Percentiles rank a stretch among this genome's conserved stretches.
Conservation (phyloP, 257 asterid genomes). For the Mitragyna speciosa region DNA sequence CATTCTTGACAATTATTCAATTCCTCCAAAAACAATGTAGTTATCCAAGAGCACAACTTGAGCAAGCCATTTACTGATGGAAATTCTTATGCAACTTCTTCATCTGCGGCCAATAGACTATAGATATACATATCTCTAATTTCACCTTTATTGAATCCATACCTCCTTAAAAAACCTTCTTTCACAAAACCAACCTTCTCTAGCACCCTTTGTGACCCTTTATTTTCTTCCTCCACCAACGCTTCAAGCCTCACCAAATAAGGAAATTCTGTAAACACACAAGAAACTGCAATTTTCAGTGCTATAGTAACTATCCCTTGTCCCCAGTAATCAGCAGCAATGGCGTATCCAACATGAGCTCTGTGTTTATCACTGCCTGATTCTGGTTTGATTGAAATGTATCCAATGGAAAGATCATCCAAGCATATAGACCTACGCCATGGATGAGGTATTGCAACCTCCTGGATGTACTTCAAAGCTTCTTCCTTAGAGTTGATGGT, state of each 20-base stretch:
- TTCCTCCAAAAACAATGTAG: background rate
- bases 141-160: slow-evolving; percentile 62
- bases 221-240: slow-evolving; percentile 63
- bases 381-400: slow-evolving; percentile 58
- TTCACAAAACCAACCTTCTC: slow-evolving; percentile 62
- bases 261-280: slow-evolving; percentile 45
- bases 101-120: slow-evolving; percentile 50
- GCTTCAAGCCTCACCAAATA: slow-evolving; percentile 64
- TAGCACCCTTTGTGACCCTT: slow-evolving; percentile 60
- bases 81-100: slow-evolving; percentile 17
- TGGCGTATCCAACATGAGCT: slow-evolving; percentile 61
- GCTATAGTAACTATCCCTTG: slow-evolving; percentile 55
- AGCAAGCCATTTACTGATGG: background rate
- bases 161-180: slow-evolving; percentile 64
- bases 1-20: background rate
- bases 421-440: slow-evolving; percentile 68
- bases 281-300: slow-evolving; percentile 43
- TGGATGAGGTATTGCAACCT: slow-evolving; percentile 66
- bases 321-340: slow-evolving; percentile 57
- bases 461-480: slow-evolving; percentile 48
- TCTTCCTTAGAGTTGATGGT: slow-evolving; percentile 46
- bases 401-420: slow-evolving; percentile 52
- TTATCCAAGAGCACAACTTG: background rate
- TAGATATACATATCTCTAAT: slow-evolving; percentile 58
- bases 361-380: slow-evolving; percentile 48